Evolutionary conservation across 345 rosid species (phyloP).

Genomic region (Cardiospermum halicacabum): DNA sequence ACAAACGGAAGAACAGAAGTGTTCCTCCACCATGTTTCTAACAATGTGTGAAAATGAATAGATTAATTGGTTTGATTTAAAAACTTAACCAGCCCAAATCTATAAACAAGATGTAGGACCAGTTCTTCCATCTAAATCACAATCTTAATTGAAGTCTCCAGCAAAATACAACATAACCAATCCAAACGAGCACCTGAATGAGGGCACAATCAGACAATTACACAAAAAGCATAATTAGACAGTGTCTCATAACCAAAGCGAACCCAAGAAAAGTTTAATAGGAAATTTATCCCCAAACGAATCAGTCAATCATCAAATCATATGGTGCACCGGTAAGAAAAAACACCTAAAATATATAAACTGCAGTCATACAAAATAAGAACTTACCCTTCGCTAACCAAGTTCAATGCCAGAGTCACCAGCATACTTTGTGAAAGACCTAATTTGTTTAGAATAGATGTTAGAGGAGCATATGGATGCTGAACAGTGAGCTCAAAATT

Average conservation of each 20-base stretch:
- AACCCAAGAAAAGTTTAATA: constrained; percentile 14
- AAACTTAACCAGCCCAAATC: constrained; percentile 21
- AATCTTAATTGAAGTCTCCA: constrained; percentile 14
- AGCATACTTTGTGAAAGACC: constrained; percentile 63
- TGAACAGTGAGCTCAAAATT: constrained; percentile 76
- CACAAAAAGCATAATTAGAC: background rate
- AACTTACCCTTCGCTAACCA: constrained; percentile 82
- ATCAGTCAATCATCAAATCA: constrained; percentile 10
- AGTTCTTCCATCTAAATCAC: constrained; percentile 18
- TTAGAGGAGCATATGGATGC: constrained; percentile 67
- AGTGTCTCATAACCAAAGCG: constrained; percentile 12
- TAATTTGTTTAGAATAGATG: constrained; percentile 54
- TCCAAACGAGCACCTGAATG: constrained; percentile 25
- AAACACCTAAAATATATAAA: constrained; percentile 13
- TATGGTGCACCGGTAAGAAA: constrained; percentile 20
- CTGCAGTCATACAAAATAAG: constrained; percentile 2
- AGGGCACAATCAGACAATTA: constrained; percentile 20
- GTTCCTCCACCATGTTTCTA: constrained; percentile 20
- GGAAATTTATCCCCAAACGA: constrained; percentile 12
- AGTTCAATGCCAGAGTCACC: constrained; percentile 67
- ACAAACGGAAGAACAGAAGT: constrained; percentile 16
- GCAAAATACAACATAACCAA: constrained; percentile 18
- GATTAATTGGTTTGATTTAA: constrained; percentile 14
- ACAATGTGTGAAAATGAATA: constrained; percentile 21
- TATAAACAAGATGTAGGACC: constrained; percentile 16